Base-by-base conservation (phyloP, 495 filamentous ascomycete species). In the Bathelium albidoporum region DNA sequence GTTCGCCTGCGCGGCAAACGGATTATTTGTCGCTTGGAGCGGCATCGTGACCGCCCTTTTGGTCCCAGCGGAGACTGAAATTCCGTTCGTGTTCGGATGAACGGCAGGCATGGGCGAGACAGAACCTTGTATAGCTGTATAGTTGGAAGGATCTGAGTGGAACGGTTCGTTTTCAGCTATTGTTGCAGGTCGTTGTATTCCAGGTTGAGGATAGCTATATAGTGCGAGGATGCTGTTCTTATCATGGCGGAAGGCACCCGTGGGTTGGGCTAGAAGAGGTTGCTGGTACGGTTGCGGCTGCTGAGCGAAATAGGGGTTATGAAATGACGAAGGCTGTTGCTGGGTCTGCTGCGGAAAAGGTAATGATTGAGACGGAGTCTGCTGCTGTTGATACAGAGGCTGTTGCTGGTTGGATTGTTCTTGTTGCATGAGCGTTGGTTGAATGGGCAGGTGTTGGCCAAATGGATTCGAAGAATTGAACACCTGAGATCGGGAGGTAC, bases 201-300 rank as follows among this genome's bases (percentile, higher is more conserved):
- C 84, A 7, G 88, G 77, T n/a, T 90, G 88, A 18, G 88, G 84
- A 61, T 90, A 81, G 72, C 87, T 87, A 75, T 92, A 98, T 4
- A 98, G 76, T 14, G 91, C 89, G 64, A 98, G 81, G 68, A 98
- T 97, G 58, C 85, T 87, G 12, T 83, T 84, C 68, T 95, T 98
- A 71, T 96, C 85, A 68, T 82, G 73, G 32, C 80, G 81, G 26
- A 76, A 75, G 1, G 80, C 77, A 72, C 72, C 65, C 81, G 81
- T 1, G 59, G 77, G 75, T 71, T 79, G 78, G 2, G 66, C 59
- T 7, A 29, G 24, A 16, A 55, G 24, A 24, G 11, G 5, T 49
- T 49, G 44, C 14, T 39, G 34, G 34, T 39, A 39, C 16, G 64
- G 69, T 69, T 65, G 67, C 20, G 49, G 49, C 29, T 12, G 49